Percentiles rank a stretch among this genome's conserved stretches.
Evolutionary conservation across 495 filamentous ascomycete genomes (phyloP).

Genomic region (Penicillium taxi): DNA sequence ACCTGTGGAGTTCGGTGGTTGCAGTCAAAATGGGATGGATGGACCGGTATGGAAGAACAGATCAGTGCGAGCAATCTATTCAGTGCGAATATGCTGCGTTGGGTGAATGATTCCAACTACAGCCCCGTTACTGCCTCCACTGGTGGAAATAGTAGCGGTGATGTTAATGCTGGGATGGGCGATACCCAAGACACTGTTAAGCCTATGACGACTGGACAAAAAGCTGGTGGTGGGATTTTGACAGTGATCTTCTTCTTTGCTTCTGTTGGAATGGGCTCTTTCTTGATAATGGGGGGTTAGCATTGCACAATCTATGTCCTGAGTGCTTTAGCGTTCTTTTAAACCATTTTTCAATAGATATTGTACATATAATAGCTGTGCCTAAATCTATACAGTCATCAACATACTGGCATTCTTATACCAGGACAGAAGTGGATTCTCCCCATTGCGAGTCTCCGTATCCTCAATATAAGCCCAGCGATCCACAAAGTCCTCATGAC

Average conservation of each 20-base stretch:
- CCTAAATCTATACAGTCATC: constrained; percentile 59
- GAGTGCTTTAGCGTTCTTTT: constrained; percentile 5
- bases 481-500: constrained; percentile 83
- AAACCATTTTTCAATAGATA: constrained; percentile 1
- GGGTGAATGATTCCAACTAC: constrained; percentile 10
- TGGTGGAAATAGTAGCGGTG: constrained; percentile 14
- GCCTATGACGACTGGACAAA: constrained; percentile 9
- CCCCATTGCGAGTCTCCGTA: constrained; percentile 78
- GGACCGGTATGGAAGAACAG: constrained; percentile 49
- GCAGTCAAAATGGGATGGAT: constrained; percentile 52
- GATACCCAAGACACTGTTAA: neutral
- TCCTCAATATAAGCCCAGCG: constrained; percentile 86
- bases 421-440: constrained; percentile 89
- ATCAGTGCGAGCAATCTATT: constrained; percentile 51
- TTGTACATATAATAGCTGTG: constrained; percentile 9
- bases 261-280: neutral
- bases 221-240: constrained; percentile 13
- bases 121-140: constrained; percentile 8
- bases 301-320: no score
- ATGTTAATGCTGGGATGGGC: neutral
- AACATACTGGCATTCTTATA: constrained; percentile 91
- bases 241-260: constrained; percentile 42
- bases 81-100: constrained; percentile 21
- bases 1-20: constrained; percentile 70
- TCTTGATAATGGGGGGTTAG: constrained; percentile 4